A percentile compares a stretch with the other conserved stretches of the same genome.
Evolutionary conservation across 169 alveolate genomes (phyloP).

Genomic region (Plasmodium adleri): DNA sequence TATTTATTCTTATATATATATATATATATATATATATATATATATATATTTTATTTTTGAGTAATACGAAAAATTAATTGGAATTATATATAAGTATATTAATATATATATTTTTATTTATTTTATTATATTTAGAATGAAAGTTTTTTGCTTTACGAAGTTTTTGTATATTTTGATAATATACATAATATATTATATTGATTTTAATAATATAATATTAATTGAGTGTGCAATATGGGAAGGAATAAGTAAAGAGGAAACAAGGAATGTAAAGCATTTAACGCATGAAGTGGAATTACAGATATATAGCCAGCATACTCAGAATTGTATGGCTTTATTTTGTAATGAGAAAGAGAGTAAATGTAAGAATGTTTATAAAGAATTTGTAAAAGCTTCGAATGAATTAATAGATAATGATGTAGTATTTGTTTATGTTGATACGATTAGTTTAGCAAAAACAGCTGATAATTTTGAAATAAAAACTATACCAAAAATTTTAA

Average conservation of each 20-base stretch:
- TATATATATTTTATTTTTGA: too few species aligned
- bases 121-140: too few species aligned
- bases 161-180: too few species aligned
- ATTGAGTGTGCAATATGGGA: slow-evolving; percentile 20
- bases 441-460: slow-evolving; percentile 41
- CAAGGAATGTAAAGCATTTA: slow-evolving; percentile 57
- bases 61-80: too few species aligned
- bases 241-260: slow-evolving; percentile 47
- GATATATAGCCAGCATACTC: slow-evolving; percentile 68
- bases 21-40: too few species aligned
- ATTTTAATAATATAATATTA: not conserved
- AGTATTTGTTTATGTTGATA: slow-evolving; percentile 62
- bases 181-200: too few species aligned
- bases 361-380: slow-evolving; percentile 60
- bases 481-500: slow-evolving; percentile 49
- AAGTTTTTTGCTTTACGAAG: too few species aligned
- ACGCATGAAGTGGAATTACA: slow-evolving; percentile 71
- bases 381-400: slow-evolving; percentile 55
- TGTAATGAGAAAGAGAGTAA: slow-evolving; percentile 46
- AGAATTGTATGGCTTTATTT: slow-evolving; percentile 62
- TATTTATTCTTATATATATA: too few species aligned
- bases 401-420: slow-evolving; percentile 28
- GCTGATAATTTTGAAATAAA: slow-evolving; percentile 67
- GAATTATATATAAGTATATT: too few species aligned
- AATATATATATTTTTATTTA: too few species aligned